A percentile compares a stretch with the other conserved stretches of the same genome.
phyloP scores from a whole-genome alignment of 176 grass and related monocot species.

The Aegilops bicornis region DNA sequence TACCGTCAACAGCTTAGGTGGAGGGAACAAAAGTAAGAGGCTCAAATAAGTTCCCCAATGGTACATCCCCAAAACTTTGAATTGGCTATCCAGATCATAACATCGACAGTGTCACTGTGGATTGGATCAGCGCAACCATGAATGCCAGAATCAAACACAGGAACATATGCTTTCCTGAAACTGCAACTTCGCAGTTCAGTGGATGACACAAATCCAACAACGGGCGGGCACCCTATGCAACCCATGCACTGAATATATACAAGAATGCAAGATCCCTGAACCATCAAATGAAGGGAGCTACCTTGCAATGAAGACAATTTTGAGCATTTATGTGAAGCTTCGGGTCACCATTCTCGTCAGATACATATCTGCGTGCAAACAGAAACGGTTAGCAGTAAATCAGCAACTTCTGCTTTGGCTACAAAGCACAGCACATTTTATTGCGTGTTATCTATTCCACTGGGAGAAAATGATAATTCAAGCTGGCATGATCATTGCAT shows the following conservation, averaged over 20 bases:
- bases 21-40: background rate
- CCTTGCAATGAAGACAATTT: conserved; percentile 99
- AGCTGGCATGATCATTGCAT: conserved; percentile 26
- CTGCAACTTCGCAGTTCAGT: background rate
- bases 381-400: background rate
- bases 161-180: background rate
- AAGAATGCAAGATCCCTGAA: background rate
- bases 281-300: background rate
- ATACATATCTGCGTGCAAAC: conserved; percentile 57
- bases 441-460: background rate
- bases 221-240: background rate
- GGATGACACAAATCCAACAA: background rate
- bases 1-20: background rate
- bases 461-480: background rate
- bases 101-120: background rate
- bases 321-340: conserved; percentile 97
- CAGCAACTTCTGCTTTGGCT: background rate
- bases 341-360: conserved; percentile 55
- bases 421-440: background rate
- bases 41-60: background rate
- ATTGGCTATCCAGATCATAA: background rate
- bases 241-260: background rate
- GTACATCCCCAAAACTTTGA: background rate
- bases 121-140: background rate
- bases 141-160: background rate